A percentile compares a stretch with the other conserved stretches of the same genome.
These are phyloP conservation scores for Oryza glaberrima DNA, from an alignment of 176 grass and related monocot species.

Conservation along the genomic window DNA sequence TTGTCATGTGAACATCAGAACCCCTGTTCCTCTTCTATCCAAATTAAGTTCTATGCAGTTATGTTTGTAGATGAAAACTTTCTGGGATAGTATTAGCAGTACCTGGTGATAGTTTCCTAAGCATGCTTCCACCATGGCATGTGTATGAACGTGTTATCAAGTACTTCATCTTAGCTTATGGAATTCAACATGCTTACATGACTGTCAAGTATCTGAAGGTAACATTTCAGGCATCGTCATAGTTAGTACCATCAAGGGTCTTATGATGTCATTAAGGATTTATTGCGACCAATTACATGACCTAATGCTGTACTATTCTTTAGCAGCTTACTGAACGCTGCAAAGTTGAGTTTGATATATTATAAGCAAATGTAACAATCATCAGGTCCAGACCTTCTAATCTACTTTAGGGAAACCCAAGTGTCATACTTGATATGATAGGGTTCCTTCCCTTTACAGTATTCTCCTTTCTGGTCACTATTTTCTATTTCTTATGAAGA, in stretches of 20 bases:
- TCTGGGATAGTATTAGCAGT: slow-evolving; percentile 85
- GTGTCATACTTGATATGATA: slow-evolving; percentile 18
- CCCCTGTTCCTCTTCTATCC: slow-evolving; percentile 6
- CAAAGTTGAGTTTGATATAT: slow-evolving; percentile 8
- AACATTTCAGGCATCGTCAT: slow-evolving; percentile 2
- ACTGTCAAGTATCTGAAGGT: slow-evolving; percentile 82
- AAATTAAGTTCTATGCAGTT: slow-evolving; percentile 12
- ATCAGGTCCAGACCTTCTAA: slow-evolving; percentile 2
- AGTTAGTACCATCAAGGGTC: background rate
- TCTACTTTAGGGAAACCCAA: background rate
- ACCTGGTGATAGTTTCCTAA: slow-evolving; percentile 86
- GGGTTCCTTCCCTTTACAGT: background rate
- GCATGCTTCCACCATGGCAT: slow-evolving; percentile 98
- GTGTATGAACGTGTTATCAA: slow-evolving; percentile 82
- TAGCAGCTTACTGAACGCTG: slow-evolving; percentile 26
- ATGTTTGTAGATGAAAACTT: slow-evolving; percentile 74
- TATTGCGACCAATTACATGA: background rate
- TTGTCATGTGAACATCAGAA: background rate
- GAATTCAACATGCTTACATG: slow-evolving; percentile 89
- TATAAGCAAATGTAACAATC: background rate
- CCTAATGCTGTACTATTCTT: slow-evolving; percentile 19
- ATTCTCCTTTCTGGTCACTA: slow-evolving; percentile 27
- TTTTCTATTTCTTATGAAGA: slow-evolving; percentile 42
- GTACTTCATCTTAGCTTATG: slow-evolving; percentile 89
- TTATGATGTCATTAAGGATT: slow-evolving; percentile 8